These are phyloP conservation scores for Microsporum ferrugineum DNA, from an alignment of 2,329 filamentous ascomycete species.

Conservation along the genomic window DNA sequence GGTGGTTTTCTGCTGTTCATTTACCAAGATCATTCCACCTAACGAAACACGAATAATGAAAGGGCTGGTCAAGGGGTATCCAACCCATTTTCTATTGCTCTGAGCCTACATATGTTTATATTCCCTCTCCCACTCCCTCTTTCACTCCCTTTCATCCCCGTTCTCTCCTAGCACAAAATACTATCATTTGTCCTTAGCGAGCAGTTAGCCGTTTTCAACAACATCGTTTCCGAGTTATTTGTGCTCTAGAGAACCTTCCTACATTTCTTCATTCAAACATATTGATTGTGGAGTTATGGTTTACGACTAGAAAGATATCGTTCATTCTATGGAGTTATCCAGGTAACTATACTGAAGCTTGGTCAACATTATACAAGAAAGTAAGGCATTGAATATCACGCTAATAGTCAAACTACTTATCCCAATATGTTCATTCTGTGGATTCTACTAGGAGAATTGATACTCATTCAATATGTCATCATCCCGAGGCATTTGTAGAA, in stretches of 20 bases:
- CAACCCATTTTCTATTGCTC: not conserved
- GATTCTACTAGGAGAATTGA: not conserved
- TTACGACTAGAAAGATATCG: not conserved
- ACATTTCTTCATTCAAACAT: not conserved
- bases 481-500: not conserved
- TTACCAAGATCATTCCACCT: constrained; percentile 18
- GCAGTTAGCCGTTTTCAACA: not conserved
- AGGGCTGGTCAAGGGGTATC: not conserved
- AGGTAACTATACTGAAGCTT: too few relatives aligned
- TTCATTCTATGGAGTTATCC: not conserved
- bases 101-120: not conserved
- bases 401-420: not conserved
- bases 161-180: not conserved
- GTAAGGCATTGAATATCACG: not conserved
- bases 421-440: not conserved
- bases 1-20: constrained; percentile 19
- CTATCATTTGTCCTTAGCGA: not conserved
- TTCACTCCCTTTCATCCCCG: not conserved
- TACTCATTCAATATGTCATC: not conserved
- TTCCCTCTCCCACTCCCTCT: not conserved
- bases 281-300: not conserved
- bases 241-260: not conserved
- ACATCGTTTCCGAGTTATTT: not conserved
- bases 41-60: not conserved
- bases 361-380: not conserved